A percentile compares a stretch with the other conserved stretches of the same genome.
Conservation (phyloP, 768 basidiomycete genomes). For the Tephrocybe sp. region DNA sequence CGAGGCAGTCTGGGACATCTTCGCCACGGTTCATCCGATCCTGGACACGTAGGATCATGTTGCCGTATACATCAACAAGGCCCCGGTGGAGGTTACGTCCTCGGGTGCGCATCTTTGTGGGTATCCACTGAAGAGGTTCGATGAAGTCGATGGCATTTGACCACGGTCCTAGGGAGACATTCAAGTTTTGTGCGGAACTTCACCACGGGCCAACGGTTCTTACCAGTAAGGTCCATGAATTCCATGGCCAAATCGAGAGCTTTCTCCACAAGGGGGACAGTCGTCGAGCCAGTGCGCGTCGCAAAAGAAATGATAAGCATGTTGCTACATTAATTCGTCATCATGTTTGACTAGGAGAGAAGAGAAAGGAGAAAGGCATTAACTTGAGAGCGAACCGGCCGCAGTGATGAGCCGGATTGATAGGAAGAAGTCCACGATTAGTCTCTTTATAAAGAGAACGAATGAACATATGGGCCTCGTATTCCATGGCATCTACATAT, state of each 20-base stretch:
- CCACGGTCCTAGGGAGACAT: conserved; percentile 28
- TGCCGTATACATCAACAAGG: conserved; percentile 34
- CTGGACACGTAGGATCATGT: conserved; percentile 36
- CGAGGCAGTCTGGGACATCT: conserved; percentile 41
- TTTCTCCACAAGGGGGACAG: conserved; percentile 33
- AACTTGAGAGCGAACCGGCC: conserved; percentile 31
- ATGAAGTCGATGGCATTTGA: conserved; percentile 46
- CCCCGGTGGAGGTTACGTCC: conserved; percentile 36
- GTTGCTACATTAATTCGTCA: conserved; percentile 28
- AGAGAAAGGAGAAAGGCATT: too few relatives aligned
- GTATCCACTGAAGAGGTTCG: conserved; percentile 37
- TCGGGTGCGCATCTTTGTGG: conserved; percentile 33
- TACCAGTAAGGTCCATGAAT: conserved; percentile 36
- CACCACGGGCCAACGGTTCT: background rate
- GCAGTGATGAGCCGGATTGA: conserved; percentile 36
- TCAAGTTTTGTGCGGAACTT: background rate
- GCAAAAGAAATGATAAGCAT: conserved; percentile 43
- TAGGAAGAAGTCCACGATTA: conserved; percentile 28
- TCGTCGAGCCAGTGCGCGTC: conserved; percentile 35
- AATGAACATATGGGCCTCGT: conserved; percentile 37
- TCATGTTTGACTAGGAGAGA: background rate
- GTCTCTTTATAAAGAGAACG: conserved; percentile 31
- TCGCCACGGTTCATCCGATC: conserved; percentile 34
- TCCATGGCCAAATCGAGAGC: conserved; percentile 37
- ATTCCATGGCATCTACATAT: conserved; percentile 35